A percentile compares a stretch with the other conserved stretches of the same genome.
Evolutionary conservation across 1,284 basidiomycete genomes (phyloP).

Genomic region (Inonotus hispidus): DNA sequence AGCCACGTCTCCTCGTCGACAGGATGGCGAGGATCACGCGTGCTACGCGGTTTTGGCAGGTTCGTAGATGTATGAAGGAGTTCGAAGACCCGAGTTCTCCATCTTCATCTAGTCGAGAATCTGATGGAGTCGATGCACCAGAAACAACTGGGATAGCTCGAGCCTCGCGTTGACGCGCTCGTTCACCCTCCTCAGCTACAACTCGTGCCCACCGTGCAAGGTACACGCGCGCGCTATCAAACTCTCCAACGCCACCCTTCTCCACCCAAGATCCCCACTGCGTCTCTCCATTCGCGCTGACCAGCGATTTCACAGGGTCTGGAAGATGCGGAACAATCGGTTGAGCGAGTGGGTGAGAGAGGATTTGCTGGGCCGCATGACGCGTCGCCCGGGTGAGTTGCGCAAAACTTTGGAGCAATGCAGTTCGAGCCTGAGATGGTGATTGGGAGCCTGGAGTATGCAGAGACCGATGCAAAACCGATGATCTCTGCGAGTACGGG

Average conservation of each 20-base stretch:
- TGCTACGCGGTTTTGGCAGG: slow-evolving; percentile 69
- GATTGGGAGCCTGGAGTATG: slow-evolving; percentile 43
- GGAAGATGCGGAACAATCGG: slow-evolving; percentile 93
- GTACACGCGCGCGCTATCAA: slow-evolving; percentile 94
- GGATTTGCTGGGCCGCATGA: slow-evolving; percentile 85
- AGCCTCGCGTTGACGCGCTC: slow-evolving; percentile 73
- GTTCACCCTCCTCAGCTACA: slow-evolving; percentile 93
- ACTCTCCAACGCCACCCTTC: slow-evolving; percentile 85
- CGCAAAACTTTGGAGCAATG: slow-evolving; percentile 80
- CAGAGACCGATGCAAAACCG: slow-evolving; percentile 72
- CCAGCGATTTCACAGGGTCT: slow-evolving; percentile 82
- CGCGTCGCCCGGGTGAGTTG: slow-evolving; percentile 86
- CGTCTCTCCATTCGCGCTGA: slow-evolving; percentile 78
- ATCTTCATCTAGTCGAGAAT: slow-evolving; percentile 54
- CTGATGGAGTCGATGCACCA: slow-evolving; percentile 34
- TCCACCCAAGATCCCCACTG: slow-evolving; percentile 85
- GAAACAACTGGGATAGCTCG: slow-evolving; percentile 44
- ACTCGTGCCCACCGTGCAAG: slow-evolving; percentile 95
- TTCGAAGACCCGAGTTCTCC: slow-evolving; percentile 87
- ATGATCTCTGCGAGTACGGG: slow-evolving; percentile 63
- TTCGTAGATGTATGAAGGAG: slow-evolving; percentile 74
- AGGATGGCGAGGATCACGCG: slow-evolving; percentile 67
- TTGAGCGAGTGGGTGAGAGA: slow-evolving; percentile 90
- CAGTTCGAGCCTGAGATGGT: slow-evolving; percentile 63
- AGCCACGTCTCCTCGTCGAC: slow-evolving; percentile 65